phyloP scores from a whole-genome alignment of 257 asterid species.

The Fraxinus pennsylvanica region DNA sequence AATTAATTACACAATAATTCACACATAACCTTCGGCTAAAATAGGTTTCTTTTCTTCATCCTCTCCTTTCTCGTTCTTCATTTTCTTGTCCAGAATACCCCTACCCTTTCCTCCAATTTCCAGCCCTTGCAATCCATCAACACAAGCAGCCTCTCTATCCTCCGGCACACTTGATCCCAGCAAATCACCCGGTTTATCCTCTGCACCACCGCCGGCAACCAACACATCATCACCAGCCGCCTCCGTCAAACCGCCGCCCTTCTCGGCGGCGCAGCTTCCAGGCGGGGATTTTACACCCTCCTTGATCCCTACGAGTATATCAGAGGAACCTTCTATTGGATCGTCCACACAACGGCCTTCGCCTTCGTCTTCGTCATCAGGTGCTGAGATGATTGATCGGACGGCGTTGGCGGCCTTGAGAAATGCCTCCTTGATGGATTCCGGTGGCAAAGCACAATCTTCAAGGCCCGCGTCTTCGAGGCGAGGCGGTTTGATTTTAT shows the following conservation, averaged over 20 bases:
- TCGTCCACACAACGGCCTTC: conserved; percentile 54
- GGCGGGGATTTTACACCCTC: conserved; percentile 40
- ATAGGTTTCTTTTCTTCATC: conserved; percentile 38
- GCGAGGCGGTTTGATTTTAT: conserved; percentile 61
- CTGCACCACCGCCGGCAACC: conserved; percentile 38
- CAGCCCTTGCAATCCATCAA: conserved; percentile 66
- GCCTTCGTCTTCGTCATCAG: conserved; percentile 47
- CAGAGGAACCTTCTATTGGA: conserved; percentile 61
- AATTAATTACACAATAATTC: not conserved
- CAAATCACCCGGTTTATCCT: conserved; percentile 39
- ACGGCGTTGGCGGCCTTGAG: conserved; percentile 78
- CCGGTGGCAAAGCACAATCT: conserved; percentile 89
- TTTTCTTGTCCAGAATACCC: conserved; percentile 42
- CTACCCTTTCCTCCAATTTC: conserved; percentile 48
- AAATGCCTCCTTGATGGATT: conserved; percentile 72
- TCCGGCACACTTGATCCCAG: conserved; percentile 38
- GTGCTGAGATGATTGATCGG: conserved; percentile 46
- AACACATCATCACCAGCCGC: conserved; percentile 45
- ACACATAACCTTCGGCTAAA: conserved; percentile 49
- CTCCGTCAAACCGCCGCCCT: conserved; percentile 48
- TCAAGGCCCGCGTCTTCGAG: conserved; percentile 96
- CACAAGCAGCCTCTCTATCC: conserved; percentile 52
- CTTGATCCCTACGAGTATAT: conserved; percentile 49
- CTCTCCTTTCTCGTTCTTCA: conserved; percentile 22
- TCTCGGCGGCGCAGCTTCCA: conserved; percentile 52